Conservation (phyloP, 75 land plant species). For the Gnetum montanum region DNA sequence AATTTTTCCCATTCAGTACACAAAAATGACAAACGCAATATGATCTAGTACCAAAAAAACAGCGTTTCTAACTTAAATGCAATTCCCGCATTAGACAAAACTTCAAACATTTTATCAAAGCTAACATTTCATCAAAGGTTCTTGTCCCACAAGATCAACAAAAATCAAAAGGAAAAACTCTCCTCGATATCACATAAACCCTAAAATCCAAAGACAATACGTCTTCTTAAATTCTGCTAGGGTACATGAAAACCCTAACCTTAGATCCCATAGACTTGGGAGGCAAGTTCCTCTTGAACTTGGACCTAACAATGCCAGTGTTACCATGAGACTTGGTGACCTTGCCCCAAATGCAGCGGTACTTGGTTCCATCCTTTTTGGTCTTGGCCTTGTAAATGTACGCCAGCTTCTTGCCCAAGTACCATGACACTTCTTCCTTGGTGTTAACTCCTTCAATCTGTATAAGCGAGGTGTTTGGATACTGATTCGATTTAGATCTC, state of each 20-base stretch:
- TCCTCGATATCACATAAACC: too few relatives aligned
- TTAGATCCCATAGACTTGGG: slow-evolving; percentile 69
- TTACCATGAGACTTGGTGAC: slow-evolving; percentile 83
- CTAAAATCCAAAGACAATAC: too few relatives aligned
- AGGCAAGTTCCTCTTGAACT: slow-evolving; percentile 76
- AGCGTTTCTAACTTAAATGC: too few relatives aligned
- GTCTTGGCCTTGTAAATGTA: slow-evolving; percentile 64
- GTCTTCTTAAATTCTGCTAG: slow-evolving; percentile 83
- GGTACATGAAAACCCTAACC: slow-evolving; percentile 90
- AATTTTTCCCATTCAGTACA: too few relatives aligned
- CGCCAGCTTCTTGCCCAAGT: slow-evolving; percentile 50
- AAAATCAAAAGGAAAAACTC: too few relatives aligned
- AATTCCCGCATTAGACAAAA: too few relatives aligned
- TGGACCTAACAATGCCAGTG: slow-evolving; percentile 87
- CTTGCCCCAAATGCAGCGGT: slow-evolving; percentile 89
- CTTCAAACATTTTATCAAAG: too few relatives aligned
- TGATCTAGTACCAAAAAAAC: too few relatives aligned
- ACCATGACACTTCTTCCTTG: slow-evolving; percentile 64
- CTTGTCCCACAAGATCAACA: too few relatives aligned
- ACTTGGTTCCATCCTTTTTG: slow-evolving; percentile 59
- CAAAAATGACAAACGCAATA: too few relatives aligned
- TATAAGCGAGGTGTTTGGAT: slow-evolving; percentile 44
- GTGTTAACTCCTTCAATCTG: slow-evolving; percentile 73
- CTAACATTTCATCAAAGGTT: too few relatives aligned
- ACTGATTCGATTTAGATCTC: slow-evolving; percentile 58